Evolutionary conservation across 2,329 filamentous ascomycete genomes (phyloP).

Genomic region (Ascochyta rabiei): DNA sequence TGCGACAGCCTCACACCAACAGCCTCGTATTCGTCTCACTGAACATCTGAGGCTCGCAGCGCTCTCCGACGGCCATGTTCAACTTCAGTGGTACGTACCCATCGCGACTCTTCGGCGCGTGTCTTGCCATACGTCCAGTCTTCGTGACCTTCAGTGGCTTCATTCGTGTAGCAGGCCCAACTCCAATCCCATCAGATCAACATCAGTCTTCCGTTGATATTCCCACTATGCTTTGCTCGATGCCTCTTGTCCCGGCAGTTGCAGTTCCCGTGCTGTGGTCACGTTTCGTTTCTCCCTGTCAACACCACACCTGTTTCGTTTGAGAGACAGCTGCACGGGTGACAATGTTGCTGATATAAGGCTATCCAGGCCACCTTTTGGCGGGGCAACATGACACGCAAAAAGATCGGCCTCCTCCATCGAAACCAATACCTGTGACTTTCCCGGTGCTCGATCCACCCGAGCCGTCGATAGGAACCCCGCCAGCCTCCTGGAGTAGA

Average conservation of each 20-base stretch:
- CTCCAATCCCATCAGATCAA: not conserved
- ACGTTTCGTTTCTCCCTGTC: conserved; percentile 22
- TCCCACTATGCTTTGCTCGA: not conserved
- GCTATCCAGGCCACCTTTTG: conserved; percentile 42
- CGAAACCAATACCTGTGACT: conserved; percentile 57
- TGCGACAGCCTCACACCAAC: conserved; percentile 6
- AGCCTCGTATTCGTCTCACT: not conserved
- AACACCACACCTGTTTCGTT: conserved; percentile 39
- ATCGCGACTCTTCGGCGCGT: conserved; percentile 2
- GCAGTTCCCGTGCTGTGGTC: conserved; percentile 22
- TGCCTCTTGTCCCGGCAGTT: conserved; percentile 7
- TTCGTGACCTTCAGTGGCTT: not conserved
- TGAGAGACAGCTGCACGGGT: conserved; percentile 31
- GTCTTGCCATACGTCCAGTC: conserved; percentile 10
- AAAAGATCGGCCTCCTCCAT: conserved; percentile 55
- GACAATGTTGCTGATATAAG: conserved; percentile 38
- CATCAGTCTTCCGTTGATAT: not conserved
- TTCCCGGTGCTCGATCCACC: conserved; percentile 57
- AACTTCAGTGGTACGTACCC: conserved; percentile 45
- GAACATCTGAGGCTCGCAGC: not conserved
- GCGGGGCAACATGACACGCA: conserved; percentile 48
- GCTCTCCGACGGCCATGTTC: conserved; percentile 37
- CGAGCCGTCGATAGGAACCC: conserved; percentile 27
- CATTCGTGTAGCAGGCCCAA: not conserved
- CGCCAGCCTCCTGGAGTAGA: conserved; percentile 42